Evolutionary conservation across 2,329 filamentous ascomycete species (phyloP).

Genomic region (Berkeleyomyces basicola): DNA sequence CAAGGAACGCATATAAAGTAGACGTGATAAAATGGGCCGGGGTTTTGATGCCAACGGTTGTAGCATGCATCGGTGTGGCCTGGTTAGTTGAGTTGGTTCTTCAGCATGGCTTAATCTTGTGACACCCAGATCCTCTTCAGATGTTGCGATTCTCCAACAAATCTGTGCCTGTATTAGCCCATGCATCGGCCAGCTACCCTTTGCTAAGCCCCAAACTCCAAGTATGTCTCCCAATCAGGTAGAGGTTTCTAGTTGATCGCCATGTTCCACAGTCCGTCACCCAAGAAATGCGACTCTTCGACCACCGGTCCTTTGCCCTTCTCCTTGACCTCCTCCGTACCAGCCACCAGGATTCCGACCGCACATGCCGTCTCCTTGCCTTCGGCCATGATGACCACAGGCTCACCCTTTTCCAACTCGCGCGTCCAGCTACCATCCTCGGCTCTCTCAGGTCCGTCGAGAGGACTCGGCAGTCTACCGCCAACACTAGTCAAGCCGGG

Average conservation of each 20-base stretch:
- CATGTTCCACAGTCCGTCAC: constrained; percentile 83
- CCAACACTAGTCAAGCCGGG: constrained; percentile 77
- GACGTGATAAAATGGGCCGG: background rate
- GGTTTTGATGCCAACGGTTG: background rate
- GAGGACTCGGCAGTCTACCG: constrained; percentile 52
- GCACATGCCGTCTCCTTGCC: constrained; percentile 86
- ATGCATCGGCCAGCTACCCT: background rate
- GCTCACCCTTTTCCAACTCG: constrained; percentile 62
- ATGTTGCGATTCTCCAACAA: background rate
- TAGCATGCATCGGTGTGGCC: background rate
- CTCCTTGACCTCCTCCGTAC: constrained; percentile 81
- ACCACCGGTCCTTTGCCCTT: constrained; percentile 91
- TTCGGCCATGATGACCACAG: constrained; percentile 81
- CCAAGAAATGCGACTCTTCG: constrained; percentile 83
- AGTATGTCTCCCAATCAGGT: background rate
- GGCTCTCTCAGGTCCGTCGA: constrained; percentile 27
- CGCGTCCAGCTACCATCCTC: constrained; percentile 40
- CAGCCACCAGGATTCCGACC: constrained; percentile 66
- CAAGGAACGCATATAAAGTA: background rate
- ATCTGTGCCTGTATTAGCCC: background rate
- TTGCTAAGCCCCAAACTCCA: too few relatives aligned
- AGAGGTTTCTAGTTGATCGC: constrained; percentile 25
- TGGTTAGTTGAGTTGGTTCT: background rate
- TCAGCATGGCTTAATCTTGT: background rate
- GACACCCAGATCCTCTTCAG: background rate